Base-by-base conservation (phyloP, 345 rosid genomes). In the Psidium guajava region DNA sequence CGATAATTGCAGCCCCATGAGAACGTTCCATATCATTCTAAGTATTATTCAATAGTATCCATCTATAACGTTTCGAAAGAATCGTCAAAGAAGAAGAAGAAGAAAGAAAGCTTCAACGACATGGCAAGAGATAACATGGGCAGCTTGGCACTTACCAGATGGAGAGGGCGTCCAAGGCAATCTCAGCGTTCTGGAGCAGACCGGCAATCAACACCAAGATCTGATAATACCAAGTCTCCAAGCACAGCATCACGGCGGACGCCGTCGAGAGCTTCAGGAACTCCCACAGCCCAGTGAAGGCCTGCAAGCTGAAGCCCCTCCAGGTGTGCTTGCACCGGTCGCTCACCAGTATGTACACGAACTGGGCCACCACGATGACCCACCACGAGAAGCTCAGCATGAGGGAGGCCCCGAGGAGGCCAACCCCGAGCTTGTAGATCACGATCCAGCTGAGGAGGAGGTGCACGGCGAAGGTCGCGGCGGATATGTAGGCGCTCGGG, bases 401-500 rank as follows among this genome's bases (percentile, higher is more conserved):
- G 12, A 90, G 54, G 1, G 95, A 81, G 14, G 90, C 91, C 36
- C 95, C 94, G 6, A 92, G 0, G 14, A 94, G 81, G 9, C 97
- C 97, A 88, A 87, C 74, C 0, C 90, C 91, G 1, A 91, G 75
- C 88, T 85, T 89, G 82, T 85, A 91, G 11, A 92, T 89, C 1
- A 86, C 92, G 1, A 94, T 21, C 95, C 95, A 94, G 32, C 93
- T 91, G 13, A 94, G 87, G 40, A 87, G 3, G 4, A 94, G 54
- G 88, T 93, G 96, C 54, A 89, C 28, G 83, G 54, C 89, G 2
- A 94, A 90, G 3, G 92, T 83, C 0, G 87, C 92, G 0, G 88
- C 94, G 24, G 97, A 88, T 51, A 94, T 94, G 86, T 92, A 93
- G 27, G 97, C 97, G n/a, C 93, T 91, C 0, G 97, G 96, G 24